Evolutionary conservation across 1,284 basidiomycete species (phyloP).

Genomic region (Schizophyllum amplum): DNA sequence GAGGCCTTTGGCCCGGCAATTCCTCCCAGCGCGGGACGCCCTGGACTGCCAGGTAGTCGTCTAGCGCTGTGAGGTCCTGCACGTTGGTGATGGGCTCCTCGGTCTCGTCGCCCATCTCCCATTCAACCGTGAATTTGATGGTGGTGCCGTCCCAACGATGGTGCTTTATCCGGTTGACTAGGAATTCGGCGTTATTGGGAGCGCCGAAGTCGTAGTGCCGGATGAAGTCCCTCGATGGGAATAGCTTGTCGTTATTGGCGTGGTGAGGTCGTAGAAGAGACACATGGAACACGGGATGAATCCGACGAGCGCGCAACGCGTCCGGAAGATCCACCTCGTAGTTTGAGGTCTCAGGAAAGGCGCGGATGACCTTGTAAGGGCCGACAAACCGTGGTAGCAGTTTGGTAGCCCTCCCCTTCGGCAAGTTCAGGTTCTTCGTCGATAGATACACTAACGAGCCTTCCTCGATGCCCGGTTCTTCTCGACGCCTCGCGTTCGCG

Average conservation of each 20-base stretch:
- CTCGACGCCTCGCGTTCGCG: constrained; percentile 17
- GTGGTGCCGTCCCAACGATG: constrained; percentile 17
- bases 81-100: constrained; percentile 16
- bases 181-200: constrained; percentile 15
- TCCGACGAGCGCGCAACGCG: constrained; percentile 13
- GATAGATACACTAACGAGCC: constrained; percentile 23
- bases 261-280: constrained; percentile 5
- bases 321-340: constrained; percentile 22
- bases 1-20: too few relatives aligned
- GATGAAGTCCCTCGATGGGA: constrained; percentile 6
- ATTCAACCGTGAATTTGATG: constrained; percentile 19
- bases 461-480: constrained; percentile 9
- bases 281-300: constrained; percentile 16
- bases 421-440: constrained; percentile 22
- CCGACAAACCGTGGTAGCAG: constrained; percentile 24
- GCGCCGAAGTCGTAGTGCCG: constrained; percentile 15
- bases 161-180: constrained; percentile 16
- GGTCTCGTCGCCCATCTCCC: constrained; percentile 20
- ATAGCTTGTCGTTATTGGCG: neutral
- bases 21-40: neutral
- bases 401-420: constrained; percentile 20
- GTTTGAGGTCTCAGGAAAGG: constrained; percentile 14
- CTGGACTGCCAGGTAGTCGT: neutral
- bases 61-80: neutral
- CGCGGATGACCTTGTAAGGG: constrained; percentile 20